These are phyloP conservation scores for Coccomyxa sp. DNA, from an alignment of 139 green algal genomes.

Conservation along the genomic window DNA sequence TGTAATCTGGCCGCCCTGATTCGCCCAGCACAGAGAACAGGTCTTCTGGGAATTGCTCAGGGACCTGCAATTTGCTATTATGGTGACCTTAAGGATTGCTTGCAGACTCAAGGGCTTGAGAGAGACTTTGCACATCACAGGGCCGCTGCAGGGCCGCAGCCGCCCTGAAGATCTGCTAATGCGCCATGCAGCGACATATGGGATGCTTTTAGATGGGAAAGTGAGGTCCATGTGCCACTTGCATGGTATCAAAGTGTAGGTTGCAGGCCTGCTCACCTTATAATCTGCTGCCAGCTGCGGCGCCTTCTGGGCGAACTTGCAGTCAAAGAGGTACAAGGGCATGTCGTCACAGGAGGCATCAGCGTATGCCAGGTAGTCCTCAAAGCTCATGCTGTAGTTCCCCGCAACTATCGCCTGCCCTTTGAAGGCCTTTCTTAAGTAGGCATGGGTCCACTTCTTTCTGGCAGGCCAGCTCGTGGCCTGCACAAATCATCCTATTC, in stretches of 20 bases:
- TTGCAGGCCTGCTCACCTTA: constrained; percentile 16
- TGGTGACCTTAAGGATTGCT: no score
- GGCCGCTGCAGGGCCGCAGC: no score
- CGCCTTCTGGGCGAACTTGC: constrained; percentile 50
- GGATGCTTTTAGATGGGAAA: no score
- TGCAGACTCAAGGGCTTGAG: no score
- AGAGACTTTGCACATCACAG: no score
- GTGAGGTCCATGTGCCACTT: no score
- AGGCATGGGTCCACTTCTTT: constrained; percentile 51
- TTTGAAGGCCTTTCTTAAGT: constrained; percentile 50
- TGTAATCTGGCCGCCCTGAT: constrained; percentile 34
- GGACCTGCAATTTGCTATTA: no score
- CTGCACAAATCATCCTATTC: constrained; percentile 20
- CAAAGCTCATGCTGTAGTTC: constrained; percentile 56
- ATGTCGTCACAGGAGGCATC: constrained; percentile 61
- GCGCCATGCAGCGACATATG: no score
- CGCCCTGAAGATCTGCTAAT: no score
- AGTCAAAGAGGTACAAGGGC: constrained; percentile 62
- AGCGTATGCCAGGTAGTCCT: constrained; percentile 71
- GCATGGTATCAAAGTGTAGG: no score
- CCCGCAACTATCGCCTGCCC: constrained; percentile 39
- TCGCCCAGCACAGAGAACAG: constrained; percentile 79
- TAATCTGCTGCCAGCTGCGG: constrained; percentile 76
- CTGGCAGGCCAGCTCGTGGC: constrained; percentile 48
- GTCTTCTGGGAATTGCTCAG: constrained; percentile 78